Evolutionary conservation across 495 filamentous ascomycete species (phyloP), one percentile per base, ranked within the genome.

Genomic region (Pseudomonodictys pantanalensis): DNA sequence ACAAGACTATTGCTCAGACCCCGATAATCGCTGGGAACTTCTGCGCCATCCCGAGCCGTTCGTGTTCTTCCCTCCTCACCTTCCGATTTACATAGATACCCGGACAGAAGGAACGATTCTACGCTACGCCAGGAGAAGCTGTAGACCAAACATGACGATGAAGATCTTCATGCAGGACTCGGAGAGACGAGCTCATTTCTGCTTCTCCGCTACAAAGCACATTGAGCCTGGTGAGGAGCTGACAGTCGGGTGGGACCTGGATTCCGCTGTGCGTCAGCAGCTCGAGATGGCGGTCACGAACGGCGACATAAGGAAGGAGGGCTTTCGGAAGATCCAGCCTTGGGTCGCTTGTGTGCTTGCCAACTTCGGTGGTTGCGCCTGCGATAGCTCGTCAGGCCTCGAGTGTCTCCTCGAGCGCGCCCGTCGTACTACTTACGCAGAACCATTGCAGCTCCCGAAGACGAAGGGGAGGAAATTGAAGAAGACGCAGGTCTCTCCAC

Each of bases 311-410:
- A 79, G 76, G 22, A 66, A 68, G 25, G 59, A 66, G 42, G 62
- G 65, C 7, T 56, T 66, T 52, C 61, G 59, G n/a, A 78, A 78
- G 33, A 79, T 81, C 2, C 78, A 85, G 60, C 73, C 75, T 18
- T 84, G 82, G 78, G 81, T 92, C n/a, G 81, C 85, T 56, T 82
- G 80, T 43, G 83, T 93, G 7, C 82, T 96, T 1, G 85, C 89
- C 4, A 87, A 93, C 67, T 89, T 91, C 69, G 92, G 92, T 25
- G 90, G 89, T 8, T 97, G 92, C 74, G 91, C 91, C 3, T 97
- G 92, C 71, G 78, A 84, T 51, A 77, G 38, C 10, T 52, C 46
- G 2, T 47, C 26, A 25, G 55, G 56, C 25, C 35, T 39, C 22
- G 56, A 83, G 25, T 95, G 91, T 66, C 77, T 84, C 6, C 82